Evolutionary conservation across 495 filamentous ascomycete genomes (phyloP).

Genomic region (Emericellopsis terricola): DNA sequence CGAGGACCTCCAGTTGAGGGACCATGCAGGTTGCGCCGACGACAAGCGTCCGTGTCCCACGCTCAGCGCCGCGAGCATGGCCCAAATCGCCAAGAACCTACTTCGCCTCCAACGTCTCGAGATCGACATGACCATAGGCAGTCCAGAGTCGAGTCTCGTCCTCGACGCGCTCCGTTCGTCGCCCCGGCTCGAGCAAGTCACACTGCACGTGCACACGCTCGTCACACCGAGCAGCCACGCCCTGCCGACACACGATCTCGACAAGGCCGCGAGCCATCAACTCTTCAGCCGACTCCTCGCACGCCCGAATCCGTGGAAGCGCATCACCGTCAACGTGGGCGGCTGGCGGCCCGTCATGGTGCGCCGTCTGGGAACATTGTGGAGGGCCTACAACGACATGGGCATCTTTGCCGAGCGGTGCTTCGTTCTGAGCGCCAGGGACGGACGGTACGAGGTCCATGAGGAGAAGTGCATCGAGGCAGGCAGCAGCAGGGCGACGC

Average conservation of each 20-base stretch:
- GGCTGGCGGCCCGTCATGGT: constrained; percentile 13
- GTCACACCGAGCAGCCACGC: constrained; percentile 3
- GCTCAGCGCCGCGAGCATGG: constrained; percentile 6
- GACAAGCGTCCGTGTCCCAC: constrained; percentile 10
- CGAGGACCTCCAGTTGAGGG: constrained; percentile 8
- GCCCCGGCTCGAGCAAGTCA: constrained; percentile 6
- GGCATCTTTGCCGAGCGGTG: constrained; percentile 14
- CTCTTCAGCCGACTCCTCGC: constrained; percentile 5
- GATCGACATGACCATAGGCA: constrained; percentile 10
- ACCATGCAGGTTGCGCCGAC: constrained; percentile 11
- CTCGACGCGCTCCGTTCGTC: constrained; percentile 7
- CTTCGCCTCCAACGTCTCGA: constrained; percentile 6
- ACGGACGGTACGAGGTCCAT: background rate
- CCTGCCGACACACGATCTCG: constrained; percentile 3
- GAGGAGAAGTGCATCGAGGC: background rate
- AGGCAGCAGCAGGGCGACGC: background rate
- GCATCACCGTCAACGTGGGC: constrained; percentile 11
- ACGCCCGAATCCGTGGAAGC: constrained; percentile 3
- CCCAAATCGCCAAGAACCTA: constrained; percentile 5
- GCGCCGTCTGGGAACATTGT: constrained; percentile 8
- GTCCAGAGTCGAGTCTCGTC: constrained; percentile 5
- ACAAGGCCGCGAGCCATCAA: constrained; percentile 1
- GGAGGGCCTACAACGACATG: constrained; percentile 6
- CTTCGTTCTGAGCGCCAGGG: constrained; percentile 2
- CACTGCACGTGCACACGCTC: constrained; percentile 12